Percentiles rank a stretch among this genome's conserved stretches.
phyloP scores from a whole-genome alignment of 2,329 filamentous ascomycete species.

The Pseudocercospora macadamiae region DNA sequence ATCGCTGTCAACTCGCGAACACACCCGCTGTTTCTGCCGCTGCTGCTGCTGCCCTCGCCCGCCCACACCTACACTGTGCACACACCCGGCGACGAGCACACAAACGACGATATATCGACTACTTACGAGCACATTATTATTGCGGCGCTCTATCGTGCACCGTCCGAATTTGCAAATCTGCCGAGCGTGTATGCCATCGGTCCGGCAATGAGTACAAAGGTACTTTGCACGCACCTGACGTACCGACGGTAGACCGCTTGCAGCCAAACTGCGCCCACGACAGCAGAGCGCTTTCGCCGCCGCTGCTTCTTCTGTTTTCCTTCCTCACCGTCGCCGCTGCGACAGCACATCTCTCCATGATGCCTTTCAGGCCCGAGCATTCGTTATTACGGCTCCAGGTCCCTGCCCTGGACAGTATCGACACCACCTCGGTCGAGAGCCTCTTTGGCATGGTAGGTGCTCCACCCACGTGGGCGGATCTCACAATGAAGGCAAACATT shows the following conservation, averaged over 20 bases:
- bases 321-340: slow-evolving; percentile 14
- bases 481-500: slow-evolving; percentile 10
- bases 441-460: slow-evolving; percentile 75
- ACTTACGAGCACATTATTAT: not conserved
- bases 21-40: not conserved
- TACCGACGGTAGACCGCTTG: slow-evolving; percentile 6
- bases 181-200: not conserved
- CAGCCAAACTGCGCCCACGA: no score
- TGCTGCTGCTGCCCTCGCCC: not conserved
- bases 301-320: not conserved
- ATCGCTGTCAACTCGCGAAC: slow-evolving; percentile 8
- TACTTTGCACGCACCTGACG: no score
- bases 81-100: not conserved
- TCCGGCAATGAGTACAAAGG: not conserved
- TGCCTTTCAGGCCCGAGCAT: slow-evolving; percentile 82
- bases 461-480: slow-evolving; percentile 9
- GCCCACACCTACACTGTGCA: not conserved
- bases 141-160: not conserved
- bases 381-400: slow-evolving; percentile 91
- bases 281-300: slow-evolving; percentile 7
- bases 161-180: not conserved
- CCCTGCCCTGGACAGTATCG: slow-evolving; percentile 89
- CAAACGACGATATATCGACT: not conserved
- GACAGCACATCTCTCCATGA: slow-evolving; percentile 46
- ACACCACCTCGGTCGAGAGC: slow-evolving; percentile 89